These are phyloP conservation scores for Nannochloropsis salina DNA, from an alignment of 108 stramenopile species.

Conservation along the genomic window DNA sequence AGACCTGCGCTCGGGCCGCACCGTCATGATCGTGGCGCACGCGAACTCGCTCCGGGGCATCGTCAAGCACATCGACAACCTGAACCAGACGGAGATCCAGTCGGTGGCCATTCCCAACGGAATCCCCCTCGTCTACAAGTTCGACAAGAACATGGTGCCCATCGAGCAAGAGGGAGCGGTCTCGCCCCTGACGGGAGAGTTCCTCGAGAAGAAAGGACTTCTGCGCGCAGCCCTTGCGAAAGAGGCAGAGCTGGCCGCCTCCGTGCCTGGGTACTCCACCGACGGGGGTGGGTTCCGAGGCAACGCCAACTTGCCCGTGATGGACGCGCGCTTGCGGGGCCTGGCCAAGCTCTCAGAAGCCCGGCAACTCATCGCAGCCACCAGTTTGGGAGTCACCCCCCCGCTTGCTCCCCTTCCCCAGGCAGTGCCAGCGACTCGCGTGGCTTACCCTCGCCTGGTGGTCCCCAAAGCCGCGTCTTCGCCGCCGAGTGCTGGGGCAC, in stretches of 20 bases:
- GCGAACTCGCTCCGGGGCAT: constrained; percentile 73
- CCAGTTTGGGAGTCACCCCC: not conserved
- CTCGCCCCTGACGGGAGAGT: constrained; percentile 22
- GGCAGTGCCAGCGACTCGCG: not conserved
- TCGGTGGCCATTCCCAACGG: constrained; percentile 73
- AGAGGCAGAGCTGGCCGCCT: constrained; percentile 67
- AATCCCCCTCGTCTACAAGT: constrained; percentile 57
- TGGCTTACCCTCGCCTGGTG: not conserved
- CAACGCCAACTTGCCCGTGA: not conserved
- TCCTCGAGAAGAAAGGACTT: constrained; percentile 54
- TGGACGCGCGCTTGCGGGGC: not conserved
- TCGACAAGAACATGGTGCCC: constrained; percentile 69
- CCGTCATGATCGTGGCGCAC: constrained; percentile 84
- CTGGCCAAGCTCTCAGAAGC: not conserved
- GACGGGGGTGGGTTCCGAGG: not conserved
- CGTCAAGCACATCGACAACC: constrained; percentile 65
- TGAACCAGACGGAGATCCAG: constrained; percentile 65
- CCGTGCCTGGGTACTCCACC: constrained; percentile 11
- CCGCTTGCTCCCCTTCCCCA: not conserved
- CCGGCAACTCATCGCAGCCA: not conserved
- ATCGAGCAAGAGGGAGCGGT: constrained; percentile 55
- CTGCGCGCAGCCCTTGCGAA: constrained; percentile 71
- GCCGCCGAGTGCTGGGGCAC: not conserved
- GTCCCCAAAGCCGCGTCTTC: not conserved
- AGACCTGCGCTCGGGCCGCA: constrained; percentile 69